Conservation (phyloP, 805 yeast genomes). For the Candida glaebosa region DNA sequence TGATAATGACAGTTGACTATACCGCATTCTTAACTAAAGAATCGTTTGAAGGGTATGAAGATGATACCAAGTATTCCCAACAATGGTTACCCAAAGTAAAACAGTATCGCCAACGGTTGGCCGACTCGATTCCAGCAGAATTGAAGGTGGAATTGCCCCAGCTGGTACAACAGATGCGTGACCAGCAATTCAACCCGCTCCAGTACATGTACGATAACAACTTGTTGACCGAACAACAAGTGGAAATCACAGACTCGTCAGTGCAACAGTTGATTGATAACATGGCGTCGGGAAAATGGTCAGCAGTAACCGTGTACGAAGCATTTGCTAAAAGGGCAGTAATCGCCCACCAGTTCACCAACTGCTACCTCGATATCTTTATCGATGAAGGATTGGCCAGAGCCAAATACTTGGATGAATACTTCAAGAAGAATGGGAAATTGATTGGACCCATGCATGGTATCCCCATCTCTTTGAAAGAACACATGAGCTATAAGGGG, state of each 20-base stretch:
- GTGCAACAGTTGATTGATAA: slow-evolving; percentile 22
- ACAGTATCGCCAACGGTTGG: slow-evolving; percentile 31
- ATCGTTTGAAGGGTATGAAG: slow-evolving; percentile 30
- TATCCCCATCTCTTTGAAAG: slow-evolving; percentile 60
- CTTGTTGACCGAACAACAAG: slow-evolving; percentile 30
- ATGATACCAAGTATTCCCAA: slow-evolving; percentile 37
- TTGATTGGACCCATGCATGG: slow-evolving; percentile 65
- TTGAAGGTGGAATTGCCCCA: slow-evolving; percentile 30
- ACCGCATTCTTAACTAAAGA: slow-evolving; percentile 30
- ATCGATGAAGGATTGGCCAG: slow-evolving; percentile 55
- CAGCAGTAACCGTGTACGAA: slow-evolving; percentile 35
- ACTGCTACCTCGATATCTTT: slow-evolving; percentile 44
- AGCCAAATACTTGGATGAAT: slow-evolving; percentile 55
- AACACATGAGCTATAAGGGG: slow-evolving; percentile 36
- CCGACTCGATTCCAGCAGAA: slow-evolving; percentile 26
- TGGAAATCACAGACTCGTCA: slow-evolving; percentile 36
- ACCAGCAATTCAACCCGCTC: slow-evolving; percentile 34
- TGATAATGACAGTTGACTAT: slow-evolving; percentile 10
- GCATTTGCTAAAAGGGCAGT: slow-evolving; percentile 42
- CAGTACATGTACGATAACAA: slow-evolving; percentile 33
- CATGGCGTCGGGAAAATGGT: slow-evolving; percentile 30
- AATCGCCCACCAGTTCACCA: slow-evolving; percentile 42
- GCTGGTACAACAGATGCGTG: slow-evolving; percentile 25
- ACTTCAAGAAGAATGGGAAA: slow-evolving; percentile 43
- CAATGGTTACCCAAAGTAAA: slow-evolving; percentile 47